These are phyloP conservation scores for Chlamydomonas eustigma DNA, from an alignment of 139 green algal species.

Conservation along the genomic window DNA sequence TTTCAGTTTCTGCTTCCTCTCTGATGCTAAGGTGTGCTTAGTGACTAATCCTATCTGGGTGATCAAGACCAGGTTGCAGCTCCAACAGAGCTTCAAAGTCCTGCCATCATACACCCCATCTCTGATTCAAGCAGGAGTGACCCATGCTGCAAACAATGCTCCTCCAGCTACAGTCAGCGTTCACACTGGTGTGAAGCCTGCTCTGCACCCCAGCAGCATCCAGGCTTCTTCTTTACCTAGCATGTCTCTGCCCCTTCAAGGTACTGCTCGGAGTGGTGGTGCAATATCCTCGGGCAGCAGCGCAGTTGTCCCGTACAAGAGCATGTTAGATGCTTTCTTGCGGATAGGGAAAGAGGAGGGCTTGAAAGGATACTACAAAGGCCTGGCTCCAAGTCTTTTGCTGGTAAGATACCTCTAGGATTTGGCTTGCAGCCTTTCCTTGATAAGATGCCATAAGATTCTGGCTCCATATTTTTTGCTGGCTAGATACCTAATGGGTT, in stretches of 20 bases:
- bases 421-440: too few species aligned
- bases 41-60: slow-evolving; percentile 94
- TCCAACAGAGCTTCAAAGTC: slow-evolving; percentile 53
- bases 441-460: too few species aligned
- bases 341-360: slow-evolving; percentile 75
- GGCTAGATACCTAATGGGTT: too few species aligned
- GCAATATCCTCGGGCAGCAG: too few species aligned
- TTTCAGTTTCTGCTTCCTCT: background rate
- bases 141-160: background rate
- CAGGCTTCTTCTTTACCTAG: too few species aligned
- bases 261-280: too few species aligned
- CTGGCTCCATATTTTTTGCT: too few species aligned
- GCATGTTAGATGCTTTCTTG: slow-evolving; percentile 66
- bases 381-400: slow-evolving; percentile 79
- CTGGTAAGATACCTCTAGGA: too few species aligned
- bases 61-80: slow-evolving; percentile 88
- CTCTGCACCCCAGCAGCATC: too few species aligned
- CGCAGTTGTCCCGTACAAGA: slow-evolving; percentile 45
- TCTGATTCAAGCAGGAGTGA: background rate
- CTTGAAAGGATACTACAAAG: slow-evolving; percentile 81
- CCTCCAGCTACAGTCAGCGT: background rate
- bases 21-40: slow-evolving; percentile 59
- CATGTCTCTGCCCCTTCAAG: too few species aligned
- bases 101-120: background rate
- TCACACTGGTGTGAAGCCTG: too few species aligned